Evolutionary conservation across 305 asterid genomes (phyloP), one percentile per base, ranked within the genome.

Genomic region (Fraxinus greggii): DNA sequence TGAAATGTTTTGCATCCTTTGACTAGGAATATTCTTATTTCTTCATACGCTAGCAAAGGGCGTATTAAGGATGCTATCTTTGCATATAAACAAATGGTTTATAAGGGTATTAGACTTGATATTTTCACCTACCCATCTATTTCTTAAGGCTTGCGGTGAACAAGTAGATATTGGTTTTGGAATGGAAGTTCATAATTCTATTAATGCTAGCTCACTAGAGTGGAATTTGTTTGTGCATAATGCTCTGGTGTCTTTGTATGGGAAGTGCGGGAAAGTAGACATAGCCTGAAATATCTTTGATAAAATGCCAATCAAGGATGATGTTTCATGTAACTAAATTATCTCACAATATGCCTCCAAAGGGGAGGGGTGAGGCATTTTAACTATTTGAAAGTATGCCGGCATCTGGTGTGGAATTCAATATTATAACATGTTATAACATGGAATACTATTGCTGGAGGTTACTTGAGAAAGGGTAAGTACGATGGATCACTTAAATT

Each of bases 71-170:
- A 87, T 79, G 97, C 95, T 40, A 80, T 92, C 15, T 32, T n/a
- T 70, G 88, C 87, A 74, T 95, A 88, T 86, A 85, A 88, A 72
- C 85, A 90, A 78, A 93, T 93, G 98, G 78, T 85, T 36, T 59
- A n/a, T 74, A 88, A 83, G 78, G 83, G 88, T 85, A 86, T 89
- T 76, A 85, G 84, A 29, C 93, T 94, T 9, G 95, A 95, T 88
- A 79, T 78, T 69, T 95, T 86, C 84, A 93, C 94, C 35, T 95
- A 90, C 85, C 97, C 98, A 36, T 92, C 97, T 40, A 90, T 95
- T 95, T 77, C 90, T 95, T 72, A 95, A 95, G 91, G 98, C 94
- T 74, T 92, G 97, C 84, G 96, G 97, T 17, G 95, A 90, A 84
- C 94, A 77, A 77, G 85, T 85, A 42, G 82, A 90, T 90, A 85